Base-by-base conservation (phyloP, 2,329 filamentous ascomycete species). In the Pestalotiopsis sp. region DNA sequence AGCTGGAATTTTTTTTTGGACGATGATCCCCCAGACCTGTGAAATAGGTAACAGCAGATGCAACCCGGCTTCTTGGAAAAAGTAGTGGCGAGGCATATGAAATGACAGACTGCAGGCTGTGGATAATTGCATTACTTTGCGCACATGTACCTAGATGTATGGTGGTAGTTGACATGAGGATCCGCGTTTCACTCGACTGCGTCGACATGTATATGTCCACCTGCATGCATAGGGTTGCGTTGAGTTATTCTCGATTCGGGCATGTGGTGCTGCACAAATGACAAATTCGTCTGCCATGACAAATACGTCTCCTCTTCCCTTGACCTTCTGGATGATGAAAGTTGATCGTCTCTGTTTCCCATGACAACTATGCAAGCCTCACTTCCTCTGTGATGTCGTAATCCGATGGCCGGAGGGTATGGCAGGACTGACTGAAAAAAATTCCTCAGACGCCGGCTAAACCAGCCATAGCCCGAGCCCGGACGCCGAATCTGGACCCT, bases 141-240 rank as follows among this genome's bases (percentile, higher is more conserved):
- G 74, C 72, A 73, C 72, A 71, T 71, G 68, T 72, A 72, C 71
- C 69, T 73, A 73, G 67, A 73, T 75, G 70, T 73, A 74, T 75
- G 71, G 72, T 74, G 66, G 69, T 73, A 70, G 66, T 52, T 52
- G 45, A 52, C 14, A 17, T 52, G 45, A 17, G 14, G 45, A 52
- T 52, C 20, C 20, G 45, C 20, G 20, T 52, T 52, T 52, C 45
- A 36, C 31, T 36, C 2, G 31, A n/a, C 45, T 23, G 20, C 17
- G 3, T 52, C 14, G 14, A 52, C n/a, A 52, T 52, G 41, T n/a
- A 52, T 52, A 52, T 52, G 45, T 52, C 45, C 45, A 52, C 17
- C 9, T 52, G 45, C 20, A 52, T 52, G 45, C 45, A 52, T 52
- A 20, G 45, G 45, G 45, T 52, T 52, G 45, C 45, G 45, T 52